Evolutionary conservation across 768 basidiomycete species (phyloP), one percentile per base, ranked within the genome.

Genomic region (Cyclocybe cylindracea): DNA sequence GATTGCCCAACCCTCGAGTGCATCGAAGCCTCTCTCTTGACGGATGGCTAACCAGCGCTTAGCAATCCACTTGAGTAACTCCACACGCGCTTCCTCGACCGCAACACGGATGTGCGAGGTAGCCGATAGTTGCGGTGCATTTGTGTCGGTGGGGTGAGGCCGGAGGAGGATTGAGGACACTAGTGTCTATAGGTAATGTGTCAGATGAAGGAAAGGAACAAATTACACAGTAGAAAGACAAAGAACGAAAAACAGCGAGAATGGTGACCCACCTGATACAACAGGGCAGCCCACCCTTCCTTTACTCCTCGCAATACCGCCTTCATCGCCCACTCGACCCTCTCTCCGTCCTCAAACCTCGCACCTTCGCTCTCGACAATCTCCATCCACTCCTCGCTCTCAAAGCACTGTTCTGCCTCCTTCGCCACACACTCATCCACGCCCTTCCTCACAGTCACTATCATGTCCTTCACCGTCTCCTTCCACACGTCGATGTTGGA

Each of bases 1-100:
- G 48, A 95, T 66, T 0, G 89, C 85, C 92, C 93, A 97, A 4
- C 78, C 79, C 44, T 96, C 92, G n/a, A 98, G 75, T 4, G 70
- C 64, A 45, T 88, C 86, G 60, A 98, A 96, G 0, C 90, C 91
- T n/a, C 83, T 82, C 45, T 85, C 84, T 44, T 87, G 83, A 10
- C 87, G 78, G 29, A 94, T 80, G 10, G 74, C 78, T 40, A 87
- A 62, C 93, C 92, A 97, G 4, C 89, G 80, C 52, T 85, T 84
- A 7, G 83, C 82, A 50, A 98, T 80, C 80, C 90, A 94, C 39
- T 74, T 72, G 0, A 91, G 63, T 31, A 94, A 66, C 37, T 87
- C 86, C 51, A 84, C 63, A 1, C 79, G 80, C 3, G 89, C 78
- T 53, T 85, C 79, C 63, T 96, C 93, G 8, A 95, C 84, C 50